Evolutionary conservation across 495 filamentous ascomycete species (phyloP).

Genomic region (Talaromyces liani): DNA sequence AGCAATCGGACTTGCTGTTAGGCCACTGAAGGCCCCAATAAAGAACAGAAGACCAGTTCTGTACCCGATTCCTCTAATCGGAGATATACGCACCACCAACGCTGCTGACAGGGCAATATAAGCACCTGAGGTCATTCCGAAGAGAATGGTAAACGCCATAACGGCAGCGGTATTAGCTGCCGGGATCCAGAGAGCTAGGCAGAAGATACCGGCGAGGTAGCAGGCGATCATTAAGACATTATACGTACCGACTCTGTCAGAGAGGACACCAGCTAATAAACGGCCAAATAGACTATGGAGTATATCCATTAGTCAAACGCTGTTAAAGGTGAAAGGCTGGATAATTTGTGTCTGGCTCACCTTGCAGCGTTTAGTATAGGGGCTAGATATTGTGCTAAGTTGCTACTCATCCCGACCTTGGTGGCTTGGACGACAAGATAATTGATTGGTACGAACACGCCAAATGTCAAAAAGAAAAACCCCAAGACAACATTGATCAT

Average conservation of each 20-base stretch:
- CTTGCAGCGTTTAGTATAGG: slow-evolving; percentile 65
- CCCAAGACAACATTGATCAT: not conserved
- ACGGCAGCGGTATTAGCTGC: slow-evolving; percentile 14
- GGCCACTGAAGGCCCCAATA: slow-evolving; percentile 17
- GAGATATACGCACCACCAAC: slow-evolving; percentile 15
- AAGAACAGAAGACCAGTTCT: slow-evolving; percentile 17
- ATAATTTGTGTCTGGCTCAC: slow-evolving; percentile 23
- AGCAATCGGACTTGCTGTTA: slow-evolving; percentile 60
- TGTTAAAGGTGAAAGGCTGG: not conserved
- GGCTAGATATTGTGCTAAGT: slow-evolving; percentile 56
- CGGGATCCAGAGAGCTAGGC: not conserved
- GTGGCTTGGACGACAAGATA: slow-evolving; percentile 55
- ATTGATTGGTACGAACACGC: slow-evolving; percentile 63
- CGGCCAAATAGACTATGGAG: slow-evolving; percentile 20
- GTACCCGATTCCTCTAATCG: slow-evolving; percentile 19
- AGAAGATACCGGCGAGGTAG: not conserved
- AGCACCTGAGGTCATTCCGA: slow-evolving; percentile 27
- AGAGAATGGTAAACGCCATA: slow-evolving; percentile 17
- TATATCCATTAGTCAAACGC: slow-evolving; percentile 9
- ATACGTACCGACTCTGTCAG: slow-evolving; percentile 26
- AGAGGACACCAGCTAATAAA: slow-evolving; percentile 16
- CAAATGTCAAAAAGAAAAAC: not conserved
- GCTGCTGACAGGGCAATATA: slow-evolving; percentile 17
- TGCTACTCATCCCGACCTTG: slow-evolving; percentile 45
- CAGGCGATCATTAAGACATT: slow-evolving; percentile 11